Percentiles rank a stretch among this genome's conserved stretches.
These are phyloP conservation scores for Linum tenue DNA, from an alignment of 345 rosid genomes.

Conservation along the genomic window DNA sequence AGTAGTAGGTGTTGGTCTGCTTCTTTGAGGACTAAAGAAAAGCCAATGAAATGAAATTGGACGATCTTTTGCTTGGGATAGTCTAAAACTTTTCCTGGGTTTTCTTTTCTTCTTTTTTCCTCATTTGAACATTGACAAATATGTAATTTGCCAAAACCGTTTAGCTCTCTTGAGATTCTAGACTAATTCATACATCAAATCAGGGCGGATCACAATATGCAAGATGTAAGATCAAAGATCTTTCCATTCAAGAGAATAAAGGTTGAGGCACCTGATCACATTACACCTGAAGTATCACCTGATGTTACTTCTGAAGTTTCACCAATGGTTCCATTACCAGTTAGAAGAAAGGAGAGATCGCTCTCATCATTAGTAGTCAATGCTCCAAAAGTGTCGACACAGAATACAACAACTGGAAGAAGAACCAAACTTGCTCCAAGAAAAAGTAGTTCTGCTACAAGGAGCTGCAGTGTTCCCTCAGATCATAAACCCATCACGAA, in stretches of 20 bases:
- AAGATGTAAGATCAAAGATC: constrained; percentile 29
- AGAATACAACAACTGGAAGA: constrained; percentile 18
- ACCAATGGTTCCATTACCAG: constrained; percentile 13
- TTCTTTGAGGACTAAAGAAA: neutral
- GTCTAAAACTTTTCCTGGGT: neutral
- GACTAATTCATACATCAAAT: constrained; percentile 7
- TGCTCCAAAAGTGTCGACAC: constrained; percentile 19
- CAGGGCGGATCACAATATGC: constrained; percentile 28
- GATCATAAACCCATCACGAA: constrained; percentile 37
- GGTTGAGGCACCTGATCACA: constrained; percentile 14
- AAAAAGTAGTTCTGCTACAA: constrained; percentile 14
- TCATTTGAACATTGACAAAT: neutral
- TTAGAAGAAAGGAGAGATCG: constrained; percentile 24
- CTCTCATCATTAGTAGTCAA: constrained; percentile 26
- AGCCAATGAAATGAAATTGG: neutral
- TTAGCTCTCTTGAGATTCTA: neutral
- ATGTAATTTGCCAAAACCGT: neutral
- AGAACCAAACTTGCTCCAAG: constrained; percentile 20
- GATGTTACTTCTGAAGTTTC: constrained; percentile 5
- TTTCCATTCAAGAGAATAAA: constrained; percentile 27
- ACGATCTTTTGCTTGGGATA: neutral
- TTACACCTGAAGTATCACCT: neutral
- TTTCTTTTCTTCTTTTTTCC: neutral
- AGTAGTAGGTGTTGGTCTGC: neutral
- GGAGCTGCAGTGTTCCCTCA: constrained; percentile 14